Evolutionary conservation across 2,329 filamentous ascomycete genomes (phyloP), one percentile per base, ranked within the genome.

Genomic region (Trichoderma endophyticum): DNA sequence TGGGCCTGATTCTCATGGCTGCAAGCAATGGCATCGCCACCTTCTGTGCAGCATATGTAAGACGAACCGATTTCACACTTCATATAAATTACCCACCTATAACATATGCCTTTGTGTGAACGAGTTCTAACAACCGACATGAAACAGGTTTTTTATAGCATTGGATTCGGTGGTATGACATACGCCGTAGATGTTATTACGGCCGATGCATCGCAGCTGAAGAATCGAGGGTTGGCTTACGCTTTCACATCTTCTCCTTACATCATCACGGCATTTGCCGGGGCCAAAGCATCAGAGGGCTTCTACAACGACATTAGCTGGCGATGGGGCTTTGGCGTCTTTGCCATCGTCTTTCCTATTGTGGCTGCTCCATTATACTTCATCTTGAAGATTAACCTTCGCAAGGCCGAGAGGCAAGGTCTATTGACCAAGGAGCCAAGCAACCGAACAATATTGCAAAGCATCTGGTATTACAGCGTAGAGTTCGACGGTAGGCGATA

Each of bases 151-250:
- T 89, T 92, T 74, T 91, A 91, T 77, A 86, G 85, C 48, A 84
- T 90, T 43, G 90, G 90, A 18, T 83, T 84, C 69, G 86, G 85
- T 9, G 90, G 89, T 32, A 82, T 92, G 64, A 86, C 86, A 69
- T 92, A 90, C 75, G 84, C 86, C n/a, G 82, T 91, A 28, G 86
- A 87, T 72, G 87, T 93, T 15, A 88, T 92, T 76, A 88, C 90
- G 65, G 89, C 90, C 39, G 91, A 93, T 77, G 90, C 88, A 2
- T 90, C 79, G 7, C 76, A 73, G 54, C 75, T 83, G 6, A 76
- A 74, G 63, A 83, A 82, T 57, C 79, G 82, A 76, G 82, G 79
- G 6, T 65, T 84, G 11, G 80, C 80, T 7, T 83, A 80, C 51
- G 81, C 79, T 24, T 80, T 84, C 39, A 82, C 82, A 30, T 81